Base-by-base conservation (phyloP, 2,329 filamentous ascomycete species). In the Arthroderma sp. region DNA sequence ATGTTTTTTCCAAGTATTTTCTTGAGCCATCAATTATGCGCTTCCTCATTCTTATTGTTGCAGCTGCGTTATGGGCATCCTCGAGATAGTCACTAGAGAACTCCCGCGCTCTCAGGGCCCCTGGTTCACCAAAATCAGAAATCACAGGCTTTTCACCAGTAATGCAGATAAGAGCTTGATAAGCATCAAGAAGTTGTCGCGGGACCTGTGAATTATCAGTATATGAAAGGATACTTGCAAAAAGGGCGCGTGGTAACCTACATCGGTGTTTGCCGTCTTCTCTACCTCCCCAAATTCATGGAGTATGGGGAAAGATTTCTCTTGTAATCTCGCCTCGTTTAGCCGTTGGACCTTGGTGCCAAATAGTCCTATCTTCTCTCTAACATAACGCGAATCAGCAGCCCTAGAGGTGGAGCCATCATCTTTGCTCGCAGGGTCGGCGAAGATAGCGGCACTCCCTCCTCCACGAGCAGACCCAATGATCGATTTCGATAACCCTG, bases 311-410 rank as follows among this genome's bases (percentile, higher is more conserved):
- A 83, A 91, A 0, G 78, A 73, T 40, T 65, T 72, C 56, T 77
- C 76, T 53, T 78, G 70, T 47, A 83, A 63, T 46, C 89, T 78
- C 46, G 80, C 74, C 46, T 77, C 66, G 61, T 95, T 96, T 54
- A 96, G 74, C 39, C 74, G 72, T 57, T 82, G 83, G 42, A 96
- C 77, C 60, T 85, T 85, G 44, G 83, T 80, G 4, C 85, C 80
- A 56, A 93, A 83, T 55, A 80, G 81, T 46, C 77, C 74, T 64
- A 95, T 87, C 66, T 93, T 93, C 61, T 93, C 84, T 40, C 88
- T 78, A 52, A 83, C 66, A 55, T 85, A 80, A 38, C 85, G 78
- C 58, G 91, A 80, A 51, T 88, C 83, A 15, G 77, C 71, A n/a
- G 74, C 67, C 38, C 67, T 70, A 43, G 66, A 56, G 6, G 66